Evolutionary conservation across 202 grass and related monocot species (phyloP), one percentile per base, ranked within the genome.

Genomic region (Elaeis oleifera): DNA sequence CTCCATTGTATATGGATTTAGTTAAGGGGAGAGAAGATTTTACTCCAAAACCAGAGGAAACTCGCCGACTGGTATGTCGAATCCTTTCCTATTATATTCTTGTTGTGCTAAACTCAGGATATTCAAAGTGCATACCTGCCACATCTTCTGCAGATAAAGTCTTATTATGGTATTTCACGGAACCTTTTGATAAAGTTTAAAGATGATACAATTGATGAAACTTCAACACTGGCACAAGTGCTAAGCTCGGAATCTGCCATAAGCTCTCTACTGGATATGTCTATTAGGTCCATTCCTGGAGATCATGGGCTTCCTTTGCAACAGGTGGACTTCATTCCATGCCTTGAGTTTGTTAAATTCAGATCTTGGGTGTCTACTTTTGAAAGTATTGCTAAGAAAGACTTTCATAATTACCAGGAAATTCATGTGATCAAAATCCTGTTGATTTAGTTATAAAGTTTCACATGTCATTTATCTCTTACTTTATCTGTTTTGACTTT

Each of bases 181-280:
- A 97, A 97, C 56, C 89, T 97, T 72, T 67, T 97, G 27, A 76
- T 97, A 74, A 97, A 97, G 65, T 97, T 97, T 22, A 84, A 97
- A 71, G 88, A 97, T 62, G 94, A 92, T 78, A 79, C 75, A 64
- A 97, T 97, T 22, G 94, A 97, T 77, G 94, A 97, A 80, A 97
- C 94, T n/a, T 71, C 85, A 23, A 92, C 57, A 21, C 71, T 92
- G 28, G 85, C 82, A 36, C 88, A 92, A 92, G 78, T 97, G 54
- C 59, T 97, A 65, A 92, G 85, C 69, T 89, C 88, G 0, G 82
- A 89, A 84, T 79, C 94, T 73, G 79, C 87, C 49, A 86, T 97
- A 76, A 97, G 81, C 61, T 92, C 88, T 17, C 67, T 79, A 36
- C 77, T 97, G 68, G 94, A 97, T 76, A 89, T 89, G 85, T 89